Conservation (phyloP, 2,329 filamentous ascomycete genomes). For the Alternaria triticimaculans region DNA sequence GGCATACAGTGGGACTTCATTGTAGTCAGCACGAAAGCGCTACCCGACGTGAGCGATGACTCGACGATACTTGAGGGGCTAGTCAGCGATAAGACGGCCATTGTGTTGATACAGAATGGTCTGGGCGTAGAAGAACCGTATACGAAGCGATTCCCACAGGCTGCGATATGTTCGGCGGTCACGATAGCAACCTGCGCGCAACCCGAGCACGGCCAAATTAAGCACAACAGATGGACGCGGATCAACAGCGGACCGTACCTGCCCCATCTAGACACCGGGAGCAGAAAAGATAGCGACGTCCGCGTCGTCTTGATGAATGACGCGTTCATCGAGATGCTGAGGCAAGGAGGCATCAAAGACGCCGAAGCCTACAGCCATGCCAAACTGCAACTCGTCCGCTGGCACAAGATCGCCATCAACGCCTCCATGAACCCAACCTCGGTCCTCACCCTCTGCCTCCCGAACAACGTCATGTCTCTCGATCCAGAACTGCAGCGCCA, state of each 20-base stretch:
- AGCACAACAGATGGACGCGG: slow-evolving; percentile 76
- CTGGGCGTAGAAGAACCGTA: slow-evolving; percentile 74
- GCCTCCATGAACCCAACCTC: slow-evolving; percentile 76
- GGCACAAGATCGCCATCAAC: slow-evolving; percentile 81
- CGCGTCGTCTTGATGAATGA: slow-evolving; percentile 55
- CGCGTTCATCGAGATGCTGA: slow-evolving; percentile 62
- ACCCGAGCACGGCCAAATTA: slow-evolving; percentile 65
- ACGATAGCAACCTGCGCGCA: slow-evolving; percentile 74
- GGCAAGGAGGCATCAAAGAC: slow-evolving; percentile 69
- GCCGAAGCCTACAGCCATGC: slow-evolving; percentile 69
- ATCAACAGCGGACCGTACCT: slow-evolving; percentile 73
- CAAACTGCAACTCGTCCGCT: slow-evolving; percentile 72
- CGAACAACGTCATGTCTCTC: slow-evolving; percentile 70
- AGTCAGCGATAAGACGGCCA: slow-evolving; percentile 60
- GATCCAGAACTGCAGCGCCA: slow-evolving; percentile 69
- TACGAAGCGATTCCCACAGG: slow-evolving; percentile 64
- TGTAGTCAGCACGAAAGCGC: slow-evolving; percentile 73
- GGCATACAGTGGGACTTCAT: slow-evolving; percentile 67
- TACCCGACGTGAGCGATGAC: slow-evolving; percentile 70
- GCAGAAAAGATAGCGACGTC: slow-evolving; percentile 24
- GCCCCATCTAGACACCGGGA: slow-evolving; percentile 53
- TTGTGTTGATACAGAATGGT: slow-evolving; percentile 75
- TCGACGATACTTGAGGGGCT: slow-evolving; percentile 67
- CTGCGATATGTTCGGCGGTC: slow-evolving; percentile 70
- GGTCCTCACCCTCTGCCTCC: slow-evolving; percentile 68